Evolutionary conservation across 345 rosid species (phyloP), one percentile per base, ranked within the genome.

Genomic region (Citrus reticulata): DNA sequence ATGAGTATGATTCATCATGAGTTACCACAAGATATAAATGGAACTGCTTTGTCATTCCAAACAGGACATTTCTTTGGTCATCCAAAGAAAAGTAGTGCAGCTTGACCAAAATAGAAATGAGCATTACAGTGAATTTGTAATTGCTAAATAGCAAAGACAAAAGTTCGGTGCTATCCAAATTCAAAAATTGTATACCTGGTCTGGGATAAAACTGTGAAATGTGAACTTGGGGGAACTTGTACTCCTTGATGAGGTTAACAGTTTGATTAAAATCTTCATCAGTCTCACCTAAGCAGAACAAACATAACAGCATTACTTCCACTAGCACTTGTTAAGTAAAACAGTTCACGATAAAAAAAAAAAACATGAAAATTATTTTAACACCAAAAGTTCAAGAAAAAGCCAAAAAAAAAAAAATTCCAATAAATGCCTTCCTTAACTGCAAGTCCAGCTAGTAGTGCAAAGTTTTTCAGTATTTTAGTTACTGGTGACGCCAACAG

Each of bases 191-290:
- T 37, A 75, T 84, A 89, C 97, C 99, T 84, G 97, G 97, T 72
- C 98, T 87, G 61, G 99, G 98, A 89, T 96, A 96, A 85, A 94
- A 94, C 86, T 96, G 98, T 65, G 98, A 96, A 78, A 94, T 96
- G 76, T 96, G 99, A 83, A 96, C 95, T 86, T 96, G 99, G 40
- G 99, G 77, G 46, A 96, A 83, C 84, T 90, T 89, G 86, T 93
- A 96, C 34, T 89, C 90, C 82, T 90, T 80, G 64, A 96, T 83
- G 59, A 96, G 97, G 80, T 70, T 73, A 75, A 93, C 90, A 19
- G 98, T 94, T 87, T 90, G 86, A 30, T 86, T 82, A 87, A 94
- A 96, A 86, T 96, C 98, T 81, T 89, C 86, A 87, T 96, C 97
- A 3, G 94, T 91, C 87, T 96, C 98, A 65, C 98, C 98, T 96